Evolutionary conservation across 139 green algal genomes (phyloP), one percentile per base, ranked within the genome.

Genomic region (Micromonas pusilla): DNA sequence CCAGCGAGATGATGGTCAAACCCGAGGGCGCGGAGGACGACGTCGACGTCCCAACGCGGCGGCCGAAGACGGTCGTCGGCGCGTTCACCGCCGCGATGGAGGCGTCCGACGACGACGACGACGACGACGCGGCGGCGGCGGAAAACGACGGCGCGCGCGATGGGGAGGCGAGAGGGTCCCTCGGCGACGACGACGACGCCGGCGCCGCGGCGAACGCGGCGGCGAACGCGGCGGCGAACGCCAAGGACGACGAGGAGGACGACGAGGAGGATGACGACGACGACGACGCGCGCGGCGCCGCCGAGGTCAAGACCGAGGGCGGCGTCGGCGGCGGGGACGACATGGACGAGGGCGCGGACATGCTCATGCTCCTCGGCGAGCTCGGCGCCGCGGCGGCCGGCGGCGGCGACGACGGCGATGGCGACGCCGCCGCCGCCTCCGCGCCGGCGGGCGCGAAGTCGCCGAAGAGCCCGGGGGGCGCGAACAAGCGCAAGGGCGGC

Each of bases 271-370:
- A 57, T n/a, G n/a, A n/a, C n/a, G n/a, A n/a, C n/a, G n/a, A n/a
- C n/a, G n/a, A n/a, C n/a, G n/a, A n/a, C n/a, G n/a, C n/a, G n/a
- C n/a, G n/a, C n/a, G n/a, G n/a, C n/a, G n/a, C n/a, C n/a, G n/a
- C 70, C 25, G 75, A 88, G 37, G 79, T 77, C 26, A 84, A 88
- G 76, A 77, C 80, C 1, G 81, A n/a, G n/a, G n/a, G n/a, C n/a
- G n/a, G n/a, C n/a, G n/a, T n/a, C n/a, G n/a, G n/a, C n/a, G n/a
- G n/a, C n/a, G n/a, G n/a, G n/a, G n/a, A 63, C 6, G 84, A 84
- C 32, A 79, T 88, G 70, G 84, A 88, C 73, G 52, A 71, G 30
- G 83, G 45, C 45, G 45, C 45, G 9, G 16, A 57, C 9, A 57
- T 57, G 45, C 45, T 57, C 45, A 57, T 57, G 45, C 45, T 57